phyloP scores from a whole-genome alignment of 1,284 basidiomycete genomes.

The Schizophyllum commune region DNA sequence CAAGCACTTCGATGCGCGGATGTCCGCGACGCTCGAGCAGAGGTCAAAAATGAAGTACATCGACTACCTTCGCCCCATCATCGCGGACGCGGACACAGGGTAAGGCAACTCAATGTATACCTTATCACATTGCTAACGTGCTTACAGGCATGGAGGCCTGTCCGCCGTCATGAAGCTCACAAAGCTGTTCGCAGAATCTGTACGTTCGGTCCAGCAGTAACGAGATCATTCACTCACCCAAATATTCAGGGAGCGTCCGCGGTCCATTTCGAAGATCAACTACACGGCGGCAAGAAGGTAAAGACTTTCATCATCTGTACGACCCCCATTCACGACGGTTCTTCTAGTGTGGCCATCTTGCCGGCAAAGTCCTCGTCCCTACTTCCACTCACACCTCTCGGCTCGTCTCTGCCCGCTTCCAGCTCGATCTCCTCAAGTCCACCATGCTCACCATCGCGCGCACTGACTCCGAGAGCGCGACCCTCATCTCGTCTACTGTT shows the following conservation, averaged over 20 bases:
- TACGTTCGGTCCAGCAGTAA: conserved; percentile 21
- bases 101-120: conserved; percentile 26
- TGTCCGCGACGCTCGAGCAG: conserved; percentile 55
- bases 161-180: conserved; percentile 97
- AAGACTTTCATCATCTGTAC: conserved; percentile 1
- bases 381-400: conserved; percentile 82
- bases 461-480: conserved; percentile 88
- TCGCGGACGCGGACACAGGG: conserved; percentile 94
- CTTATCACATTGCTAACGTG: conserved; percentile 5
- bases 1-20: conserved; percentile 82
- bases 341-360: conserved; percentile 74
- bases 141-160: conserved; percentile 74
- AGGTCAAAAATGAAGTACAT: conserved; percentile 66
- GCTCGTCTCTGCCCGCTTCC: conserved; percentile 78
- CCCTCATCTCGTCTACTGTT: conserved; percentile 78
- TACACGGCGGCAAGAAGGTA: conserved; percentile 86
- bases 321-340: no score
- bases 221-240: conserved; percentile 2
- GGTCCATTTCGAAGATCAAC: conserved; percentile 89
- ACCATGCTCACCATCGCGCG: conserved; percentile 87
- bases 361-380: conserved; percentile 91
- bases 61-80: conserved; percentile 89
- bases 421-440: conserved; percentile 81
- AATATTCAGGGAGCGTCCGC: conserved; percentile 68
- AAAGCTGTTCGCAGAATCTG: conserved; percentile 88